Base-by-base conservation (phyloP, 2,329 filamentous ascomycete genomes). In the Ceratocystis cacaofunesta region DNA sequence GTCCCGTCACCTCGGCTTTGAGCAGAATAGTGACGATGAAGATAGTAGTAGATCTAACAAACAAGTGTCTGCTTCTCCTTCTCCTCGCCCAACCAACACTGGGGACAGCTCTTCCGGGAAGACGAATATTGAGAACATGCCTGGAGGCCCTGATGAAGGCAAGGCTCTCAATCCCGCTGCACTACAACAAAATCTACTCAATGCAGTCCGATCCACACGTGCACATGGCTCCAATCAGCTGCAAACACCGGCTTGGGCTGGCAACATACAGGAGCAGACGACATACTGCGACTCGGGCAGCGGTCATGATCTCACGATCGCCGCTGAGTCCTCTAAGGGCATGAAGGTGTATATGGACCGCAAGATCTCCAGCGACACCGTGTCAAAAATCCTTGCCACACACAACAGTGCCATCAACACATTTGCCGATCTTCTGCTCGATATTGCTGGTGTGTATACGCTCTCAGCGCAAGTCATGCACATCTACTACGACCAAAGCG, bases 261-360 rank as follows among this genome's bases (percentile, higher is more conserved):
- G 63, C 22, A 78, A 86, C 62, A 85, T 96, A 69, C 88, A 88
- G 72, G 91, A 96, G 74, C 88, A 90, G 70, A 83, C 86, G 48
- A 88, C 88, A 0, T 96, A 96, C 76, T 96, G 92, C 74, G 92
- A 96, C 76, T 82, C 84, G 69, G 86, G 79, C 28, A 84, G 88
- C 1, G 85, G 84, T 0, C 84, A 91, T 66, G 85, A 95, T 74
- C 83, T 96, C 10, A 78, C 78, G 17, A 86, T 87, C 71, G 80
- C 85, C 12, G 87, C 86, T 3, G 85, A 89, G 58, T 82, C 89
- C 2, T 82, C 84, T 1, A 85, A 85, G 61, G 84, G 86, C 3
- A 86, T 92, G 75, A 86, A 87, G 67, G 80, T 95, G 44, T 92
- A 90, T 71, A 76, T 92, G 17, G 78, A 82, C 17, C 85, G 80